Evolutionary conservation across 768 basidiomycete species (phyloP), one percentile per base, ranked within the genome.

Genomic region (Sarcomyxa edulis): DNA sequence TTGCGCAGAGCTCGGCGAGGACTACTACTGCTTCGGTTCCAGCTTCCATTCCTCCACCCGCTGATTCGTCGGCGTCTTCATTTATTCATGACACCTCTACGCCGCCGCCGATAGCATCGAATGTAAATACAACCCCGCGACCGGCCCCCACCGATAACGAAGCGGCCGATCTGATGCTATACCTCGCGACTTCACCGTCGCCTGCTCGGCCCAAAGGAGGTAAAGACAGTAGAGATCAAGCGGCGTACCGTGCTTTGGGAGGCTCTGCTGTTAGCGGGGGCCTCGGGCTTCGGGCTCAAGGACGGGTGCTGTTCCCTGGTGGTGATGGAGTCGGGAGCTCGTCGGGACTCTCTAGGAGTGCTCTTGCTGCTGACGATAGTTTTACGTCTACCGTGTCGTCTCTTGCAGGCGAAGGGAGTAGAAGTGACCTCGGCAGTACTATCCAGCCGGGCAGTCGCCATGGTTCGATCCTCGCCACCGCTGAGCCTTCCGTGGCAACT

Each of bases 121-220:
- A 14, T 12, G 39, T 31, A 6, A 34, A 32, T 14, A 30, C 27
- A 7, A 43, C 42, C 3, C 42, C 42, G 6, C 37, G 39, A 37
- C 14, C 15, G 7, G 41, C 64, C 5, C 72, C 76, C n/a, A 77
- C 79, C 22, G 85, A 87, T 55, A 81, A 78, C 44, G 89, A 91
- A 51, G 89, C 88, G 0, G 87, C 89, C n/a, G 85, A 87, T 52
- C 61, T 90, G 30, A 84, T 92, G 78, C 64, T 91, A 15, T 86
- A 76, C 60, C 73, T 92, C 35, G 88, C 89, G 28, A 89, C 87
- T 5, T 89, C 85, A 1, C 88, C 88, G 0, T 89, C 86, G 0
- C 88, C 88, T 7, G 84, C 70, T 14, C 77, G 86, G 27, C 72
- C 74, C 15, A 59, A 68, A 11, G 70, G 42, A 5, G 43, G 68